Evolutionary conservation across 228 moss, liverwort and hornwort genomes (phyloP).

Genomic region (Sphagnum magellanicum): DNA sequence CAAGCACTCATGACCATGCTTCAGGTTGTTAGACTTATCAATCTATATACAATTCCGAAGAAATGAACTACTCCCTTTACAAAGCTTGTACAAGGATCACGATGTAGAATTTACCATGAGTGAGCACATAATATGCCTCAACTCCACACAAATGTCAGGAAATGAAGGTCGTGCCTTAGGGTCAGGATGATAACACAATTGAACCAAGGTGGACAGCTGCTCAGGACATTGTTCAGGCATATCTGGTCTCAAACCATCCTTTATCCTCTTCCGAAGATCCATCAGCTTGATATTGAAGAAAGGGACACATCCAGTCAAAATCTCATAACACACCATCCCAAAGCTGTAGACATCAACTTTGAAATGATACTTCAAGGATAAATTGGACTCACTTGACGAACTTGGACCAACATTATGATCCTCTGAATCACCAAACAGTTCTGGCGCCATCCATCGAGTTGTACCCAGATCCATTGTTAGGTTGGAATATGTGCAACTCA

Average conservation of each 20-base stretch:
- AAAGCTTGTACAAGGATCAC: too few relatives aligned
- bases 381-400: background rate
- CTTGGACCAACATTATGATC: constrained; percentile 6
- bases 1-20: too few relatives aligned
- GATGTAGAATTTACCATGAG: background rate
- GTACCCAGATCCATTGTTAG: background rate
- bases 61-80: too few relatives aligned
- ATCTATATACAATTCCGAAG: too few relatives aligned
- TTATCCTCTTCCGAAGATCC: too few relatives aligned
- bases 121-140: constrained; percentile 2
- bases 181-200: constrained; percentile 36
- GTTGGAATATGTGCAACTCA: background rate
- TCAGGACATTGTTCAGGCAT: constrained; percentile 19
- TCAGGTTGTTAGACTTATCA: too few relatives aligned
- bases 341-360: constrained; percentile 8
- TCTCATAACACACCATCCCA: constrained; percentile 3
- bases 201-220: constrained; percentile 27
- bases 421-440: background rate
- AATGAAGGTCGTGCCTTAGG: constrained; percentile 36
- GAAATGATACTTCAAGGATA: background rate
- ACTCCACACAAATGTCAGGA: constrained; percentile 1
- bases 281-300: background rate
- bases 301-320: constrained; percentile 1
- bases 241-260: background rate
- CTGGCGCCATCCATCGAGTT: constrained; percentile 5